phyloP scores from a whole-genome alignment of 768 basidiomycete species.

The Rhizopogon rudus region DNA sequence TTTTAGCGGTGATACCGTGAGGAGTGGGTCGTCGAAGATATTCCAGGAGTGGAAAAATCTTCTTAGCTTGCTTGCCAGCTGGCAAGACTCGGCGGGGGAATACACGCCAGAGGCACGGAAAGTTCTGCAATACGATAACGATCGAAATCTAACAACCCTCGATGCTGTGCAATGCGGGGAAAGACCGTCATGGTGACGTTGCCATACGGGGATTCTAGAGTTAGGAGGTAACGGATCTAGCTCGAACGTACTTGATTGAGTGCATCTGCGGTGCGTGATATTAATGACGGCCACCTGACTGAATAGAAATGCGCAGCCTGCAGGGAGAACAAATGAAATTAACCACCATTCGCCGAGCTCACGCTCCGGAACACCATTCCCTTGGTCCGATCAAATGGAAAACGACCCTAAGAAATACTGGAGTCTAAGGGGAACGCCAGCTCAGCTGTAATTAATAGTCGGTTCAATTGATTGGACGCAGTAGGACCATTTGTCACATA shows the following conservation, averaged over 20 bases:
- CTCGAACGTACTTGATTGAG: not conserved
- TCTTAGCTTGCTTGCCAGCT: not conserved
- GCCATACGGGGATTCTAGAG: not conserved
- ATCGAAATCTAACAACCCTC: not conserved
- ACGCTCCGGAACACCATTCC: not conserved
- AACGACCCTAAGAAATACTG: not conserved
- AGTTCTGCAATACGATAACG: not conserved
- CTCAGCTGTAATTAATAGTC: not conserved
- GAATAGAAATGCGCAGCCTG: not conserved
- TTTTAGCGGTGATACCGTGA: not conserved
- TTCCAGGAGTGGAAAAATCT: not conserved
- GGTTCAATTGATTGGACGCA: not conserved
- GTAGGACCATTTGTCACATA: not conserved
- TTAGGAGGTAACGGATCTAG: slow-evolving; percentile 1
- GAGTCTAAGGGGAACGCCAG: not conserved
- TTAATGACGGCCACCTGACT: slow-evolving; percentile 1
- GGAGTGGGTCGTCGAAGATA: not conserved
- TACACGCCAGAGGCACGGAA: not conserved
- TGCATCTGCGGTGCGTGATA: not conserved
- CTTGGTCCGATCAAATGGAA: slow-evolving; percentile 8
- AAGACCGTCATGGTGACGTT: not conserved
- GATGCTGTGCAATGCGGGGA: slow-evolving; percentile 1
- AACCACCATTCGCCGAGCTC: not conserved
- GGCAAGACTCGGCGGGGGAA: not conserved
- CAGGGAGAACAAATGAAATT: not conserved